These are phyloP conservation scores for Drosera spatulata DNA, from an alignment of 179 eudicot species.

Conservation along the genomic window DNA sequence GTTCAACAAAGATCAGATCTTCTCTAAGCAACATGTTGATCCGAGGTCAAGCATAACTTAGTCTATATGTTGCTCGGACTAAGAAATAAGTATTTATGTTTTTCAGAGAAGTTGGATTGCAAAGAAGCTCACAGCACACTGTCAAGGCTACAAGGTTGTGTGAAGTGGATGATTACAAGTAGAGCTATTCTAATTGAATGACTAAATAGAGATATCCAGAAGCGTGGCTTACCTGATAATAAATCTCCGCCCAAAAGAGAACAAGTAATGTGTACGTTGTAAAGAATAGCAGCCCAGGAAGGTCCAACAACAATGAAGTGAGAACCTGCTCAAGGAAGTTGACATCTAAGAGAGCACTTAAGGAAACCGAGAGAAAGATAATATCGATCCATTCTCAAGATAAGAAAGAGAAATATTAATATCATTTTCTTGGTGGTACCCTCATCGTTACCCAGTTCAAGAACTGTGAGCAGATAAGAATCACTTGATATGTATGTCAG, in stretches of 20 bases:
- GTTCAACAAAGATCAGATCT: constrained; percentile 10
- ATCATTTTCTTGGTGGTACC: no score
- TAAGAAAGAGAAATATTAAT: no score
- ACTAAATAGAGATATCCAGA: constrained; percentile 36
- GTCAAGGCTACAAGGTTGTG: no score
- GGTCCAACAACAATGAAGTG: constrained; percentile 48
- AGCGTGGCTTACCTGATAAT: constrained; percentile 14
- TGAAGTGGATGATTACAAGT: background rate
- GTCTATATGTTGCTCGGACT: background rate
- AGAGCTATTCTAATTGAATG: constrained; percentile 1
- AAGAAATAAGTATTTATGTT: no score
- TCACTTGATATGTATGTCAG: no score
- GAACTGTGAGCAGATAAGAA: no score
- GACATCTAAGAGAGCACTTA: background rate
- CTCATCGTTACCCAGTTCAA: no score
- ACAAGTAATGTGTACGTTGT: constrained; percentile 88
- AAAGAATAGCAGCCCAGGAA: constrained; percentile 86
- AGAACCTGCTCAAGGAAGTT: constrained; percentile 39
- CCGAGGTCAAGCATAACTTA: background rate
- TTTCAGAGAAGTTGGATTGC: no score
- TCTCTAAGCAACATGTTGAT: background rate
- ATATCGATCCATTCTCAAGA: no score
- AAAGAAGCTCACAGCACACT: no score
- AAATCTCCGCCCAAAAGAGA: constrained; percentile 8
- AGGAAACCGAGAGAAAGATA: no score